phyloP scores from a whole-genome alignment of 2,329 filamentous ascomycete genomes.

The Plenodomus lindquistii region DNA sequence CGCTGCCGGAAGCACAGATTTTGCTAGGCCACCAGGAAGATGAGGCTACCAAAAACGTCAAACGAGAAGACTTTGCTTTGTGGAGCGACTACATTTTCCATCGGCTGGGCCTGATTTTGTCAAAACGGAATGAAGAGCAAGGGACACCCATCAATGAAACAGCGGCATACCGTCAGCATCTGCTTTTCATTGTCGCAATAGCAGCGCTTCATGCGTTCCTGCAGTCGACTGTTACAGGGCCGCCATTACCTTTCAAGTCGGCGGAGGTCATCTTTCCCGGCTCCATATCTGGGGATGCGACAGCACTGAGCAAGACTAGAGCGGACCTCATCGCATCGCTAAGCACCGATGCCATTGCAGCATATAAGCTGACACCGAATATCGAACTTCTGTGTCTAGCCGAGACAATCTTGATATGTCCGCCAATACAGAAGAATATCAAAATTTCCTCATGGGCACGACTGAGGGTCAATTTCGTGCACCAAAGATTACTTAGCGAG shows the following conservation, averaged over 20 bases:
- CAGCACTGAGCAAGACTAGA: constrained; percentile 44
- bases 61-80: constrained; percentile 36
- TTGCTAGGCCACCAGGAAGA: constrained; percentile 48
- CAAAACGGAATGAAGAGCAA: constrained; percentile 32
- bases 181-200: constrained; percentile 62
- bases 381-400: constrained; percentile 84
- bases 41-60: constrained; percentile 34
- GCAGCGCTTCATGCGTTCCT: constrained; percentile 78
- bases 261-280: constrained; percentile 55
- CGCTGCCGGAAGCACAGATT: constrained; percentile 44
- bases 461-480: constrained; percentile 73
- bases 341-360: constrained; percentile 80
- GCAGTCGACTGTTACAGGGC: constrained; percentile 86
- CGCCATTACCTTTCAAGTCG: constrained; percentile 67
- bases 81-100: constrained; percentile 55
- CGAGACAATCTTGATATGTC: constrained; percentile 60
- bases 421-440: constrained; percentile 51
- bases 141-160: constrained; percentile 32
- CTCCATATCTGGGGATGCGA: constrained; percentile 45
- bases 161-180: constrained; percentile 45
- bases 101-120: constrained; percentile 45
- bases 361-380: constrained; percentile 81
- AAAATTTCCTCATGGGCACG: constrained; percentile 62
- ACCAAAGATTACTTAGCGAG: constrained; percentile 70
- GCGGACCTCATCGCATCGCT: constrained; percentile 69